phyloP scores from a whole-genome alignment of 768 basidiomycete genomes.

The Roridomyces roridus region DNA sequence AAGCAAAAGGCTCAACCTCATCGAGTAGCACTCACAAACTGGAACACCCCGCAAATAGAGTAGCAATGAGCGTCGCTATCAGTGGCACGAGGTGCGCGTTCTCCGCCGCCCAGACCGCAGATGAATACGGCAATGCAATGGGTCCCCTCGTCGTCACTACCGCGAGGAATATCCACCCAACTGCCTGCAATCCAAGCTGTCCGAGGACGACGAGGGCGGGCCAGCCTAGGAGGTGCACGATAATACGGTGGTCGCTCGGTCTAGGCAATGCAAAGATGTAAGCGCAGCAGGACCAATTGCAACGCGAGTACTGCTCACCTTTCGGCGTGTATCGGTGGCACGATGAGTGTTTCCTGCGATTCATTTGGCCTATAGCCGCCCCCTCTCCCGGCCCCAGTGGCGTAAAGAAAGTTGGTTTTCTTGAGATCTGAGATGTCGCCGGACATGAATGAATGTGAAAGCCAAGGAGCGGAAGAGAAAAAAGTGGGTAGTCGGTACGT shows the following conservation, averaged over 20 bases:
- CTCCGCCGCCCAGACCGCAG: background rate
- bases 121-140: constrained; percentile 4
- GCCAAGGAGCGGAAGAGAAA: no score
- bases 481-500: no score
- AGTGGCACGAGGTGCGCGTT: constrained; percentile 3
- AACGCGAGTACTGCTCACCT: no score
- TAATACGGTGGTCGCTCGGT: background rate
- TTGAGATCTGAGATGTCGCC: no score
- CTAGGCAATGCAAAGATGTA: no score
- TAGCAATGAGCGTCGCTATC: constrained; percentile 2
- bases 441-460: no score
- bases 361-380: no score
- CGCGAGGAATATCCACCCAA: constrained; percentile 10
- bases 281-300: no score
- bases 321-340: no score
- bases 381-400: no score
- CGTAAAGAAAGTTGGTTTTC: no score
- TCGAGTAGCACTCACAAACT: background rate
- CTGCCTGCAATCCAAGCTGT: constrained; percentile 4
- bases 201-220: constrained; percentile 9
- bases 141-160: background rate
- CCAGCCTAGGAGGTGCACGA: background rate
- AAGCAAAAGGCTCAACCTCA: background rate
- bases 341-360: no score
- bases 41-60: constrained; percentile 2